Percentiles rank a stretch among this genome's conserved stretches.
phyloP scores from a whole-genome alignment of 1,284 basidiomycete genomes.

The Peniophora sp. region DNA sequence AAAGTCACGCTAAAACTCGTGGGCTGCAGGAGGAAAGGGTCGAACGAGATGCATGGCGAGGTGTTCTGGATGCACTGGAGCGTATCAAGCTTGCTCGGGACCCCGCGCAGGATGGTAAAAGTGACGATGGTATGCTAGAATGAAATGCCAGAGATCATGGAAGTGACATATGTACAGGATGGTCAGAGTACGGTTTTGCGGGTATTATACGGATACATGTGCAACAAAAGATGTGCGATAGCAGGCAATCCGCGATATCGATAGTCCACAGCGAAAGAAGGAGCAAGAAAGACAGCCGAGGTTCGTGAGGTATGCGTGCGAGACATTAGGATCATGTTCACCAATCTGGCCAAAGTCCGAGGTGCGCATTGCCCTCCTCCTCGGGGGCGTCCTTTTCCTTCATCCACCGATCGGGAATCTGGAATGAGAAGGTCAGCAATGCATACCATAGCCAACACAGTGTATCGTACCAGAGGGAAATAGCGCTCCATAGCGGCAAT shows the following conservation, averaged over 20 bases:
- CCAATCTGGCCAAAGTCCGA: conserved; percentile 49
- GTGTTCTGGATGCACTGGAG: conserved; percentile 57
- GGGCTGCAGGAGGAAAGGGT: conserved; percentile 73
- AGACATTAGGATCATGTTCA: conserved; percentile 14
- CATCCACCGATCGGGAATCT: conserved; percentile 86
- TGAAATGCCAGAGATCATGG: conserved; percentile 1
- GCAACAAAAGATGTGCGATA: background rate
- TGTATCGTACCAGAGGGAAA: conserved; percentile 63
- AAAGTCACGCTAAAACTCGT: conserved; percentile 25
- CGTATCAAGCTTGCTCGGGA: conserved; percentile 43
- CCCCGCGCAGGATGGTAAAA: background rate
- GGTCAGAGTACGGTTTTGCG: background rate
- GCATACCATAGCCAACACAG: background rate
- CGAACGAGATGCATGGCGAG: conserved; percentile 70
- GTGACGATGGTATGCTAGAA: background rate
- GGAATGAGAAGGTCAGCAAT: conserved; percentile 7
- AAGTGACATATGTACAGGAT: background rate
- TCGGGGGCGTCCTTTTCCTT: conserved; percentile 71
- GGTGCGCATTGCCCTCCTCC: conserved; percentile 52
- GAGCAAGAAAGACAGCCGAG: background rate
- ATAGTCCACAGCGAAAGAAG: too few species aligned
- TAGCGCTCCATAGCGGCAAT: conserved; percentile 90
- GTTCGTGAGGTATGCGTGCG: background rate
- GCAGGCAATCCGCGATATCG: too few species aligned
- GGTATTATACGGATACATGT: background rate